phyloP scores from a whole-genome alignment of 1,139 yeast species.

The Suhomyces choctaworum region DNA sequence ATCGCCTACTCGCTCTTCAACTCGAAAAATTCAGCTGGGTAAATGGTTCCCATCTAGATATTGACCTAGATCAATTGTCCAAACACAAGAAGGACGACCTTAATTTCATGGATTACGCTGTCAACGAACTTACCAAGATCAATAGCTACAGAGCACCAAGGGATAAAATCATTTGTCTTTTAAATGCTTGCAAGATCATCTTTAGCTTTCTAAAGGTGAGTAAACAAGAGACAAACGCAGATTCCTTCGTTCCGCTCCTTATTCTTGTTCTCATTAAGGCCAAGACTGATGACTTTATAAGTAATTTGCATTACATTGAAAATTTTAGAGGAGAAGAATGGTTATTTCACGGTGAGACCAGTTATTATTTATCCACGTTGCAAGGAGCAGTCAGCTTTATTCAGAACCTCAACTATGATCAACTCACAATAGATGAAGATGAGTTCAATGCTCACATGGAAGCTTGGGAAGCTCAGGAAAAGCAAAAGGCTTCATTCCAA shows the following conservation, averaged over 20 bases:
- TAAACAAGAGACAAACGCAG: slow-evolving; percentile 80
- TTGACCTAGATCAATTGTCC: slow-evolving; percentile 46
- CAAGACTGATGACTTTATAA: slow-evolving; percentile 58
- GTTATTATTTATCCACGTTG: slow-evolving; percentile 82
- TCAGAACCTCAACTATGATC: slow-evolving; percentile 55
- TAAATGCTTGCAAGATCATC: slow-evolving; percentile 90
- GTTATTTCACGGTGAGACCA: slow-evolving; percentile 75
- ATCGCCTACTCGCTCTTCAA: slow-evolving; percentile 55
- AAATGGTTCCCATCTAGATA: slow-evolving; percentile 76
- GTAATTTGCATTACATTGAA: slow-evolving; percentile 83
- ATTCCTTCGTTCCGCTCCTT: slow-evolving; percentile 82
- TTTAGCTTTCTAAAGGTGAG: slow-evolving; percentile 79
- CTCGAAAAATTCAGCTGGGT: slow-evolving; percentile 73
- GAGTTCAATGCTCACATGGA: slow-evolving; percentile 54
- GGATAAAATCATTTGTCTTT: slow-evolving; percentile 86
- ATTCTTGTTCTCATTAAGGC: slow-evolving; percentile 79
- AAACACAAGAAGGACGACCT: slow-evolving; percentile 27
- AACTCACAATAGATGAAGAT: slow-evolving; percentile 61
- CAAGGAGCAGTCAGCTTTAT: slow-evolving; percentile 84
- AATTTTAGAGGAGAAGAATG: slow-evolving; percentile 75
- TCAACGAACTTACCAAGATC: slow-evolving; percentile 70
- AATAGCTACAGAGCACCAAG: slow-evolving; percentile 89
- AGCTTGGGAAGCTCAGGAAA: slow-evolving; percentile 49
- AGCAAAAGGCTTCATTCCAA: slow-evolving; percentile 16
- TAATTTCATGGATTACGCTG: slow-evolving; percentile 69